These are phyloP conservation scores for Penicillium sp. DNA, from an alignment of 2,329 filamentous ascomycete species.

Conservation along the genomic window DNA sequence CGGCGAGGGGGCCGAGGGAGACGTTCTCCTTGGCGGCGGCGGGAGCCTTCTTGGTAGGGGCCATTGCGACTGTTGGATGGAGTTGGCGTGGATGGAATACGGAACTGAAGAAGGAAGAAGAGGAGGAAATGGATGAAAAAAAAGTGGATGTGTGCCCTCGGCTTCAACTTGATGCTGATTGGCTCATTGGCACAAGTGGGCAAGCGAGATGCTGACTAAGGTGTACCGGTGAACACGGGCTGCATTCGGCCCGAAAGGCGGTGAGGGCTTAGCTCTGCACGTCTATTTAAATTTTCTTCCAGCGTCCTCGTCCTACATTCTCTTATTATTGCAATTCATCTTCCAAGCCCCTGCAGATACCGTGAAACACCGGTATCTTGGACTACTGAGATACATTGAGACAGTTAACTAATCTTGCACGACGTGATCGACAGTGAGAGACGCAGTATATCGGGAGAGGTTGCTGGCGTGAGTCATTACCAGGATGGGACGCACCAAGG, in stretches of 20 bases:
- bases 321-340: constrained; percentile 12
- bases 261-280: constrained; percentile 20
- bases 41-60: constrained; percentile 78
- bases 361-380: constrained; percentile 1
- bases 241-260: constrained; percentile 32
- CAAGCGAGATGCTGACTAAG: constrained; percentile 33
- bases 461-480: constrained; percentile 7
- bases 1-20: constrained; percentile 93
- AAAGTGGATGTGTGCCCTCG: constrained; percentile 45
- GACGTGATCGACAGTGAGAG: neutral
- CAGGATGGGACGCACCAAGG: constrained; percentile 50
- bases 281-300: constrained; percentile 31
- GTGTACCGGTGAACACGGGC: constrained; percentile 1
- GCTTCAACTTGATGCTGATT: constrained; percentile 27
- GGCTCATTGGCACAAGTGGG: constrained; percentile 13
- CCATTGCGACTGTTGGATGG: constrained; percentile 66
- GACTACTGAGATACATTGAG: neutral
- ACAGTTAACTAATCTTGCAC: neutral
- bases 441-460: neutral
- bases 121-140: constrained; percentile 26
- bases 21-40: constrained; percentile 94
- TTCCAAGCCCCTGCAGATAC: constrained; percentile 10
- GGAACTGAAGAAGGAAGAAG: constrained; percentile 29
- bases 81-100: constrained; percentile 46
- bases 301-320: neutral